Conservation (phyloP, 495 filamentous ascomycete species). For the Aspergillus olivimuriae region DNA sequence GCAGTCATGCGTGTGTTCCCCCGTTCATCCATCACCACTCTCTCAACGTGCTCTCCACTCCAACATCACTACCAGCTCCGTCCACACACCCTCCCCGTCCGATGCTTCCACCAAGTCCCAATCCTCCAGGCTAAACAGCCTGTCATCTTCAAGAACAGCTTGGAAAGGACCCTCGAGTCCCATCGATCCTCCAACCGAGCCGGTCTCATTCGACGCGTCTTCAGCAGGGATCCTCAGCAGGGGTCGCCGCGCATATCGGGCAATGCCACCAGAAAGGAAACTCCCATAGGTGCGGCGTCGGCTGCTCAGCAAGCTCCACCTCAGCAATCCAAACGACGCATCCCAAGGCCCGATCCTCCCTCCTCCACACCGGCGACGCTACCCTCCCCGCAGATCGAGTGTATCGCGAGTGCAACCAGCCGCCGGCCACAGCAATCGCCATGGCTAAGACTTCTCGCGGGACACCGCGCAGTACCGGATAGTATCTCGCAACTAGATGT, state of each 20-base stretch:
- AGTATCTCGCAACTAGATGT: slow-evolving; percentile 25
- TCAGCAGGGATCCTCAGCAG: background rate
- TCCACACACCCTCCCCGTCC: background rate
- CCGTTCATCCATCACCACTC: slow-evolving; percentile 7
- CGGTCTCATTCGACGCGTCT: slow-evolving; percentile 34
- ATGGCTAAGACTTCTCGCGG: slow-evolving; percentile 24
- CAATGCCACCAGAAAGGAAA: too few relatives aligned
- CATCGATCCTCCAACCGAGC: slow-evolving; percentile 45
- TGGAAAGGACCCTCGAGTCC: slow-evolving; percentile 44
- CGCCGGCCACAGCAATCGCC: slow-evolving; percentile 18
- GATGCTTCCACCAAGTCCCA: slow-evolving; percentile 10
- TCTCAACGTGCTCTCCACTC: slow-evolving; percentile 3
- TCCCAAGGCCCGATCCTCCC: background rate
- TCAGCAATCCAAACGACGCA: background rate
- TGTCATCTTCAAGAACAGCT: slow-evolving; percentile 30
- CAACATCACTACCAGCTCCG: background rate
- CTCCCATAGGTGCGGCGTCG: too few relatives aligned
- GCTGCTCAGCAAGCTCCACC: too few relatives aligned
- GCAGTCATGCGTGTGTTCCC: slow-evolving; percentile 24
- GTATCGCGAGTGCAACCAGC: slow-evolving; percentile 6
- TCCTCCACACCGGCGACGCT: background rate
- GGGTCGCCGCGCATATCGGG: slow-evolving; percentile 6
- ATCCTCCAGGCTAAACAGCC: slow-evolving; percentile 7
- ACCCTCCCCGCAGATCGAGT: slow-evolving; percentile 9
- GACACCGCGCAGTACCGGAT: slow-evolving; percentile 6